Conservation (phyloP, 345 rosid genomes). For the Moricandia arvensis region DNA sequence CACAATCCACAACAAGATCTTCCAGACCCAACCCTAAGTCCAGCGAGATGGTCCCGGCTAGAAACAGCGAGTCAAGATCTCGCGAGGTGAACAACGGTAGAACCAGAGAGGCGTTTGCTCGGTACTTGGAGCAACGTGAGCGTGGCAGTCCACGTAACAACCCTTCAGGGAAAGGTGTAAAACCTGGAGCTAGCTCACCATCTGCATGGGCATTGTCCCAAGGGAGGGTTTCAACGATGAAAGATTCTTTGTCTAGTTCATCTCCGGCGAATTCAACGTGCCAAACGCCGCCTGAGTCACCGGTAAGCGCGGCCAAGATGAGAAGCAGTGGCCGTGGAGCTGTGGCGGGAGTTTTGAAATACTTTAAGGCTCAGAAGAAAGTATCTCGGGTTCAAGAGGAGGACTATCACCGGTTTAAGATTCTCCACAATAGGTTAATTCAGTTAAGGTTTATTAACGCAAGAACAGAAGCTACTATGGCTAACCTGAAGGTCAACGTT, state of each 20-base stretch:
- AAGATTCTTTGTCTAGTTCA: slow-evolving; percentile 14
- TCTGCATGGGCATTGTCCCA: slow-evolving; percentile 87
- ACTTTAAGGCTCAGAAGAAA: slow-evolving; percentile 65
- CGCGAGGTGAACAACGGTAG: slow-evolving; percentile 14
- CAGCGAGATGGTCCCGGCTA: slow-evolving; percentile 22
- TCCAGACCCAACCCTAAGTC: slow-evolving; percentile 22
- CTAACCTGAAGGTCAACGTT: slow-evolving; percentile 35
- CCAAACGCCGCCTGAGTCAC: slow-evolving; percentile 36
- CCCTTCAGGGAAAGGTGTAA: slow-evolving; percentile 29
- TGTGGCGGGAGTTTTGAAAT: slow-evolving; percentile 61
- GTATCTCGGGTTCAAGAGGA: slow-evolving; percentile 52
- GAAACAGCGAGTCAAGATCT: slow-evolving; percentile 35
- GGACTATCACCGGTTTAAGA: slow-evolving; percentile 49
- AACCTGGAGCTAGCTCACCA: slow-evolving; percentile 42
- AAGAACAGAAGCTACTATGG: slow-evolving; percentile 47
- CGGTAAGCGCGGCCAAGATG: slow-evolving; percentile 16
- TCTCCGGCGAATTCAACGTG: slow-evolving; percentile 26
- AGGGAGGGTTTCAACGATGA: slow-evolving; percentile 41
- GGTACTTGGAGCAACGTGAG: slow-evolving; percentile 39
- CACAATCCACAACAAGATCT: slow-evolving; percentile 38
- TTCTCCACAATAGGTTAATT: slow-evolving; percentile 51
- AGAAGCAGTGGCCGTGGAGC: slow-evolving; percentile 46
- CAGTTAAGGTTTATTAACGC: slow-evolving; percentile 73
- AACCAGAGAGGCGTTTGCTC: slow-evolving; percentile 30
- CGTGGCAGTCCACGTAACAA: slow-evolving; percentile 40